Percentiles rank a stretch among this genome's conserved stretches.
Conservation (phyloP, 495 filamentous ascomycete genomes). For the Neurospora sp. region DNA sequence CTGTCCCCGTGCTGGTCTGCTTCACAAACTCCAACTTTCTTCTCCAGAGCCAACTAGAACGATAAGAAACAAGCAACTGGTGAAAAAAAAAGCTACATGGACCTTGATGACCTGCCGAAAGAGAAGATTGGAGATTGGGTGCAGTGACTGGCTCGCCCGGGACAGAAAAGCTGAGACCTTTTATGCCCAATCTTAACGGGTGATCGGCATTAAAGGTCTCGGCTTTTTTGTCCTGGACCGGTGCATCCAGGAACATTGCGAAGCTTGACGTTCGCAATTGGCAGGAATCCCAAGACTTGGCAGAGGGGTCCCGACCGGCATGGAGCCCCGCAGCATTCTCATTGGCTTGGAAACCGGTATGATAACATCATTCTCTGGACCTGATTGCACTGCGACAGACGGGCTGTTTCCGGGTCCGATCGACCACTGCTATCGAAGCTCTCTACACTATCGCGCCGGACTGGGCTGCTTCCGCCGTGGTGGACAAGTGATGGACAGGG, state of each 20-base stretch:
- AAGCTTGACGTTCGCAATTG: not conserved
- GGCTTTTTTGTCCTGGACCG: too few species aligned
- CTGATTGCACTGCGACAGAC: not conserved
- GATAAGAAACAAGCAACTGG: not conserved
- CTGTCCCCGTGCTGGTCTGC: not conserved
- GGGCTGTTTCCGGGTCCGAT: constrained; percentile 7
- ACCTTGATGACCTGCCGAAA: not conserved
- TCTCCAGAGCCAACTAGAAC: not conserved
- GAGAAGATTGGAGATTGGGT: not conserved
- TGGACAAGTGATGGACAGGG: not conserved
- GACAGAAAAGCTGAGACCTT: too few species aligned
- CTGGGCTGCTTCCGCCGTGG: not conserved
- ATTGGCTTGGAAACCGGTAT: constrained; percentile 16
- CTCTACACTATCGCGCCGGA: not conserved
- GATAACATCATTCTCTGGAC: constrained; percentile 15
- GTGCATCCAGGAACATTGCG: not conserved
- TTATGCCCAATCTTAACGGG: too few species aligned
- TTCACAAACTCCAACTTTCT: not conserved
- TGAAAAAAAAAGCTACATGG: not conserved
- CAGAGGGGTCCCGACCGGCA: not conserved
- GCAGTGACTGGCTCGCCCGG: not conserved
- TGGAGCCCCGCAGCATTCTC: not conserved
- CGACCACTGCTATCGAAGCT: not conserved
- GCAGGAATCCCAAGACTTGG: not conserved
- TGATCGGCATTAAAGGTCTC: too few species aligned